These are phyloP conservation scores for Penicillium thymicola DNA, from an alignment of 2,329 filamentous ascomycete species.

Conservation along the genomic window DNA sequence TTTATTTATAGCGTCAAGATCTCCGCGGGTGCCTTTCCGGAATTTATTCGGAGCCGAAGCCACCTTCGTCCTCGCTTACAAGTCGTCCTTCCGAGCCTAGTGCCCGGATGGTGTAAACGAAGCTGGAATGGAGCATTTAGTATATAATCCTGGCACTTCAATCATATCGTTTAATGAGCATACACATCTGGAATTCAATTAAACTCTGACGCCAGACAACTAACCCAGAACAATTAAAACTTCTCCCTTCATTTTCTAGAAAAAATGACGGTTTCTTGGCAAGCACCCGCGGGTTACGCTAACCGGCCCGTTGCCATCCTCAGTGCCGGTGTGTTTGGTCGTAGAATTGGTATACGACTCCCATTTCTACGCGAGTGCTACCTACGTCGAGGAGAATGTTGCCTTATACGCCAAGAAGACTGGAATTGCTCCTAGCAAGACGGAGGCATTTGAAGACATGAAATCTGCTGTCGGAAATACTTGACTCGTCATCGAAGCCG, in stretches of 20 bases:
- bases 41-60: neutral
- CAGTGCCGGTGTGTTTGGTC: conserved; percentile 43
- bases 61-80: neutral
- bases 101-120: neutral
- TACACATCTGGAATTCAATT: no score
- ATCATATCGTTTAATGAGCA: neutral
- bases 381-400: conserved; percentile 36
- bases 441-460: conserved; percentile 38
- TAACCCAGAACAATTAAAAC: neutral
- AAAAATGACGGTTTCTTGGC: neutral
- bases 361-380: neutral
- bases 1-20: no score
- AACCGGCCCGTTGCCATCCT: conserved; percentile 25
- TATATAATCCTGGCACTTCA: neutral
- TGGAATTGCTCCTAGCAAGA: conserved; percentile 28
- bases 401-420: conserved; percentile 30
- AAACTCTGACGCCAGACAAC: neutral
- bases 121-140: neutral
- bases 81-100: neutral
- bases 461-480: conserved; percentile 43
- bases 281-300: conserved; percentile 19
- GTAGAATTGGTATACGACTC: conserved; percentile 33
- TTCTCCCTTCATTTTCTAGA: neutral
- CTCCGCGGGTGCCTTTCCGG: no score
- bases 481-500: conserved; percentile 55